Percentiles rank a stretch among this genome's conserved stretches.
These are phyloP conservation scores for Juncus effusus DNA, from an alignment of 176 grass and related monocot genomes.

Conservation along the genomic window DNA sequence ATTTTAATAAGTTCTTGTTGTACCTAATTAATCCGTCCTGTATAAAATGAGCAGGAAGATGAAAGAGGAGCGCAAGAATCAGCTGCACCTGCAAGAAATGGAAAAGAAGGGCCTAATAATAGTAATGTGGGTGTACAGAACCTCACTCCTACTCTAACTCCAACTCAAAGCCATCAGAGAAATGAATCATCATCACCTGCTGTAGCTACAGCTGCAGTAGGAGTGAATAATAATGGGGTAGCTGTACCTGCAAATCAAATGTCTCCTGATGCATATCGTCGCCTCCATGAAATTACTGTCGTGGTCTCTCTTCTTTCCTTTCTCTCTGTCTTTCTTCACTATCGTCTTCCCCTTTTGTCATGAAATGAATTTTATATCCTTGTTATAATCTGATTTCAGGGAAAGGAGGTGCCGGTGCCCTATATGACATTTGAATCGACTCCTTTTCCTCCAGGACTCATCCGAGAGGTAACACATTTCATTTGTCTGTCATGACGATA, in stretches of 20 bases:
- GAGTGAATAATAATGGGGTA: too few species aligned
- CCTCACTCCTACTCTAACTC: too few species aligned
- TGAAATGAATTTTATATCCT: not conserved
- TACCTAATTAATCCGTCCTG: too few species aligned
- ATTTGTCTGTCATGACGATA: not conserved
- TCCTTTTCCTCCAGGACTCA: constrained; percentile 58
- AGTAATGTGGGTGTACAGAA: too few species aligned
- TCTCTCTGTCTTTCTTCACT: constrained; percentile 1
- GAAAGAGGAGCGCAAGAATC: too few species aligned
- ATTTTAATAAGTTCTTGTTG: too few species aligned
- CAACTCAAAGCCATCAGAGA: not conserved
- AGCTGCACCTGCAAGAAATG: too few species aligned
- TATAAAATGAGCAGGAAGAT: too few species aligned
- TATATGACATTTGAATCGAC: constrained; percentile 71
- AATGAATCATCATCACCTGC: not conserved
- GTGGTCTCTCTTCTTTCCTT: constrained; percentile 38
- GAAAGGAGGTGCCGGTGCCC: constrained; percentile 53
- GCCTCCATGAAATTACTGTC: constrained; percentile 76
- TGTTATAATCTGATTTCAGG: constrained; percentile 35
- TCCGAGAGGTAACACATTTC: constrained; percentile 65
- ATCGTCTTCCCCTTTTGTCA: not conserved
- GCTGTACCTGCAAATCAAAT: not conserved
- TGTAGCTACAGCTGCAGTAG: not conserved
- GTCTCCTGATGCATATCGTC: constrained; percentile 60
- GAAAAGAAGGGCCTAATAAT: too few species aligned